Percentiles rank a stretch among this genome's conserved stretches.
Evolutionary conservation across 352 stramenopile genomes (phyloP).

Genomic region (Pythium aristosporum): DNA sequence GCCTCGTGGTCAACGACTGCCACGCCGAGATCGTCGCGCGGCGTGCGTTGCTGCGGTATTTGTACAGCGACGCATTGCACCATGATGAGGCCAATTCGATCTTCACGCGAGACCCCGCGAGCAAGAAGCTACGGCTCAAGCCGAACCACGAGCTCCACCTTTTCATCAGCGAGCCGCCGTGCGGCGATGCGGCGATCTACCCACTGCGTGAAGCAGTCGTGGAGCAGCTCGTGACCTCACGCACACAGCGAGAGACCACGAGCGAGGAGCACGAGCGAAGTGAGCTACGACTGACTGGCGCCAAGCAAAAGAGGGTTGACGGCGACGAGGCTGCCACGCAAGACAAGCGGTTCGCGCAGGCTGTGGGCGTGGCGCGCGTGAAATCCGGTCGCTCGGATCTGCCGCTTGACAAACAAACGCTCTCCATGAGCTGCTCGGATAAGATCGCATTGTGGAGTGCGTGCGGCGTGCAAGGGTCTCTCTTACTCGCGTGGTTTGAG

Average conservation of each 20-base stretch:
- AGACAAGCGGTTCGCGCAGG: constrained; percentile 67
- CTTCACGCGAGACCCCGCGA: constrained; percentile 40
- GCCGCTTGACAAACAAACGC: constrained; percentile 75
- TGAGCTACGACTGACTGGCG: constrained; percentile 59
- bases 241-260: constrained; percentile 25
- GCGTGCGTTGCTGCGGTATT: constrained; percentile 78
- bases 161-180: constrained; percentile 92
- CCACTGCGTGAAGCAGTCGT: constrained; percentile 70
- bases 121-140: constrained; percentile 48
- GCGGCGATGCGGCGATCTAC: constrained; percentile 94
- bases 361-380: constrained; percentile 71
- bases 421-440: constrained; percentile 93
- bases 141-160: constrained; percentile 79
- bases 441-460: constrained; percentile 90
- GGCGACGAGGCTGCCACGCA: background rate
- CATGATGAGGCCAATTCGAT: constrained; percentile 32
- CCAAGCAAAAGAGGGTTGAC: constrained; percentile 44
- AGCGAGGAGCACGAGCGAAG: constrained; percentile 24
- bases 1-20: constrained; percentile 89
- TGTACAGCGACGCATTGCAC: constrained; percentile 80
- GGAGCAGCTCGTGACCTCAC: constrained; percentile 50
- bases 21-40: constrained; percentile 92
- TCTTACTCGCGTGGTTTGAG: constrained; percentile 69
- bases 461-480: constrained; percentile 77
- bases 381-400: constrained; percentile 94